These are phyloP conservation scores for Eutrema japonicum DNA, from an alignment of 345 rosid genomes.

Conservation along the genomic window DNA sequence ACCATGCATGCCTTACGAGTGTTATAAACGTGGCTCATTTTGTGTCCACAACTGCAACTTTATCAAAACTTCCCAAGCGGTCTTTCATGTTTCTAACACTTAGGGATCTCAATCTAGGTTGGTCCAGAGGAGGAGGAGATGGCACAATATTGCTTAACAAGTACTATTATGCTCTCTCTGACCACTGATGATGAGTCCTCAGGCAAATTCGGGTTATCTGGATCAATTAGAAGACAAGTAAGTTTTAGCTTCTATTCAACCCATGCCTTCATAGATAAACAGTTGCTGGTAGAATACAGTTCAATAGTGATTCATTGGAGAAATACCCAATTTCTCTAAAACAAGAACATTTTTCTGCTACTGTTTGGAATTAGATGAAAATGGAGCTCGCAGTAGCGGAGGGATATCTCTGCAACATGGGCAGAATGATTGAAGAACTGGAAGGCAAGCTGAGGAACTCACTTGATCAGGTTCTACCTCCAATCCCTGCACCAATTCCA, in stretches of 20 bases:
- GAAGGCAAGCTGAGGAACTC: slow-evolving; percentile 95
- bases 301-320: slow-evolving; percentile 2
- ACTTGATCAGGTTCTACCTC: slow-evolving; percentile 74
- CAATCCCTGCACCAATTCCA: neutral
- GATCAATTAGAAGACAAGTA: slow-evolving; percentile 97
- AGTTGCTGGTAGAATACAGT: neutral
- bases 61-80: neutral
- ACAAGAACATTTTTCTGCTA: neutral
- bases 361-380: slow-evolving; percentile 62
- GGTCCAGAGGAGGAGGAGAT: slow-evolving; percentile 85
- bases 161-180: slow-evolving; percentile 93
- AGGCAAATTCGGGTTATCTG: slow-evolving; percentile 87
- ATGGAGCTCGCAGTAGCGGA: slow-evolving; percentile 83
- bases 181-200: slow-evolving; percentile 79
- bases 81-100: neutral
- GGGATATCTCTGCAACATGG: slow-evolving; percentile 97
- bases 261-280: neutral
- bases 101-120: slow-evolving; percentile 55
- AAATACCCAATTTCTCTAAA: neutral
- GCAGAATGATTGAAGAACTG: slow-evolving; percentile 98
- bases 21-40: neutral
- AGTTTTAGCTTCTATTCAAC: slow-evolving; percentile 11
- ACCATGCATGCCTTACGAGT: neutral
- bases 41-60: slow-evolving; percentile 17
- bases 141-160: slow-evolving; percentile 88